Base-by-base conservation (phyloP, 2,329 filamentous ascomycete species). In the Seiridium cupressi region DNA sequence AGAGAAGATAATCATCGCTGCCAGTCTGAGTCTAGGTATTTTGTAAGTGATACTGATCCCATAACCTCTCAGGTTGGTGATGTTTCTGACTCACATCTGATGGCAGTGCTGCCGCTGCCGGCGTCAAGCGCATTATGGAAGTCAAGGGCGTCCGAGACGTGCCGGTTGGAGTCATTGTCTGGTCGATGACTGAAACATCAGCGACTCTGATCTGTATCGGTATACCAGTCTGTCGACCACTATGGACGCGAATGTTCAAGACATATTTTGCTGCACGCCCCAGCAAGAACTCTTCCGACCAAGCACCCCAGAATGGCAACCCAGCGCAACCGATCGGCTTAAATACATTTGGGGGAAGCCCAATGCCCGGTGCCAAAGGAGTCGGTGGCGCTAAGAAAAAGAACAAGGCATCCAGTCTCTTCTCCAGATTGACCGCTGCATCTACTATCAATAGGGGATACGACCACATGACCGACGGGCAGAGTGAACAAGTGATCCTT, bases 131-230 rank as follows among this genome's bases (percentile, higher is more conserved):
- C n/a, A 60, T 63, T n/a, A 53, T 55, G 48, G 49, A 58, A 34
- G 60, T 62, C 6, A 58, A 59, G 13, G 62, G 55, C 35, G 62
- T 64, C 31, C 62, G 59, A 9, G 62, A 65, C 36, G 62, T 65
- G 1, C 62, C 62, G 5, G 58, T 64, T 8, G 56, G 48, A 9
- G 61, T 68, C 31, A 61, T 66, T 40, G 54, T 65, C 7, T 68
- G 64, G 66, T 62, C 65, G 34, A 55, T 60, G 1, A 62, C 62
- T 4, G 65, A 67, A 44, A 61, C 63, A 9, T 44, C 63, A 13
- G 62, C 63, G 9, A 68, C 63, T 4, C 55, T 68, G n/a, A 62
- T 68, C 18, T 61, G 64, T 36, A 61, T 67, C 38, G 63, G 63
- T 3, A 66, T 68, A 26, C 63, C 65, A 8, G 59, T 64, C 9